phyloP scores from a whole-genome alignment of 805 yeast genomes.

The Myxozyma monticola region DNA sequence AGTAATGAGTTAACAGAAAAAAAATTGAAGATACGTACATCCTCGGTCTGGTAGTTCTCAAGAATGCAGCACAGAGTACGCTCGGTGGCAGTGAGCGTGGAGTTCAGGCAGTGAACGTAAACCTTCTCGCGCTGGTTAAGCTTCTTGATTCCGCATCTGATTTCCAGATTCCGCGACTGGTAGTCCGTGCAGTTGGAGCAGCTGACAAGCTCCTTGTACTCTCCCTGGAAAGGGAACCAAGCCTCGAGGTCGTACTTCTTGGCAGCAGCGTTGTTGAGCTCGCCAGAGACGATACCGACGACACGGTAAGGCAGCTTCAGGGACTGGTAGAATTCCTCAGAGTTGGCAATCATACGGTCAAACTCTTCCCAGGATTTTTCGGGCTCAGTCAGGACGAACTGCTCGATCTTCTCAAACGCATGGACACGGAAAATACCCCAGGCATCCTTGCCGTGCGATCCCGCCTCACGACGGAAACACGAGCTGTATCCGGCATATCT shows the following conservation, averaged over 20 bases:
- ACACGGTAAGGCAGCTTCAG: constrained; percentile 94
- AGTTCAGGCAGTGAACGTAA: constrained; percentile 97
- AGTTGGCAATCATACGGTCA: constrained; percentile 85
- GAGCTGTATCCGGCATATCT: constrained; percentile 93
- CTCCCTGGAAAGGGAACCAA: constrained; percentile 99
- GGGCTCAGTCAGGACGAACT: constrained; percentile 93
- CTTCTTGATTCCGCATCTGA: constrained; percentile 97
- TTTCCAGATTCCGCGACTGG: constrained; percentile 97
- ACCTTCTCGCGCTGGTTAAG: constrained; percentile 93
- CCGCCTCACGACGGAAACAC: constrained; percentile 99
- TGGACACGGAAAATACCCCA: constrained; percentile 99
- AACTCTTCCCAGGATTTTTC: constrained; percentile 98
- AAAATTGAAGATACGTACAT: constrained; percentile 44
- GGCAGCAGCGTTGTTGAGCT: constrained; percentile 98
- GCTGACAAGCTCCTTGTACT: constrained; percentile 95
- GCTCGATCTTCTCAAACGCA: constrained; percentile 97
- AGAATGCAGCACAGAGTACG: constrained; percentile 96
- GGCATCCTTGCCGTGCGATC: constrained; percentile 98
- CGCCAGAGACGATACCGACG: constrained; percentile 97
- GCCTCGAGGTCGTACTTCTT: constrained; percentile 98
- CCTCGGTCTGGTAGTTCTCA: constrained; percentile 97
- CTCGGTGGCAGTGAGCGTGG: constrained; percentile 96
- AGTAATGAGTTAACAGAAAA: neutral
- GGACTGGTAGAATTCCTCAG: constrained; percentile 92
- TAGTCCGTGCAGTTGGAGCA: constrained; percentile 99